Percentiles rank a stretch among this genome's conserved stretches.
These are phyloP conservation scores for Stagonosporopsis cucurbitacearum DNA, from an alignment of 2,329 filamentous ascomycete genomes.

Conservation along the genomic window DNA sequence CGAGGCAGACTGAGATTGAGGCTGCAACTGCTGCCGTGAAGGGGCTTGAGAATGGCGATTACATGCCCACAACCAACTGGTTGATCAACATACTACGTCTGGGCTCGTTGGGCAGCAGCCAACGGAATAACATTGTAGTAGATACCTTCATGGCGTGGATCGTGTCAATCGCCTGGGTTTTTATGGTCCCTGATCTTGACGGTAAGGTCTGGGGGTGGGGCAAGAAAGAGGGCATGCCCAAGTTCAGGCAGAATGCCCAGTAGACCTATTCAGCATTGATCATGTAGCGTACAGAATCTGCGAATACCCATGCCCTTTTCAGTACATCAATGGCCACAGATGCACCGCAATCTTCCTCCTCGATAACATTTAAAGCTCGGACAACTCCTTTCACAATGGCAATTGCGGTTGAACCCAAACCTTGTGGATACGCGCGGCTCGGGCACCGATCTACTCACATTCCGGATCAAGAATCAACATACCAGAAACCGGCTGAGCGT, in stretches of 20 bases:
- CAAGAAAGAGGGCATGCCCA: slow-evolving; percentile 58
- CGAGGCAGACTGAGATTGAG: slow-evolving; percentile 75
- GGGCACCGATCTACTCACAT: too few species aligned
- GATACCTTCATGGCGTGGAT: slow-evolving; percentile 64
- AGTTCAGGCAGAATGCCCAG: slow-evolving; percentile 36
- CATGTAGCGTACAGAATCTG: not conserved
- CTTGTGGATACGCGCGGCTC: too few species aligned
- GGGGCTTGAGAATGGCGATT: slow-evolving; percentile 81
- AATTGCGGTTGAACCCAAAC: too few species aligned
- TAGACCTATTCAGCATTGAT: slow-evolving; percentile 6
- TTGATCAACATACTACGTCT: slow-evolving; percentile 76
- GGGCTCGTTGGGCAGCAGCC: slow-evolving; percentile 58
- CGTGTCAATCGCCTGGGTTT: slow-evolving; percentile 61
- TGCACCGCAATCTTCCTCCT: too few species aligned
- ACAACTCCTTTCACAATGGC: too few species aligned
- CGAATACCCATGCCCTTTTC: slow-evolving; percentile 9
- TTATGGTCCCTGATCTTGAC: slow-evolving; percentile 64
- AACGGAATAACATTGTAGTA: slow-evolving; percentile 59
- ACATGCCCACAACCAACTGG: slow-evolving; percentile 77
- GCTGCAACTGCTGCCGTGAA: slow-evolving; percentile 74
- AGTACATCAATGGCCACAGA: not conserved
- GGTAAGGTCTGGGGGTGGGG: slow-evolving; percentile 64
- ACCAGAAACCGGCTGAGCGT: too few species aligned
- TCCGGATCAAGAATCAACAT: too few species aligned
- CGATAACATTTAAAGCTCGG: too few species aligned